Evolutionary conservation across 371 early-diverging fungal species (phyloP), one percentile per base, ranked within the genome.

Genomic region (Blyttiomyces sp.): DNA sequence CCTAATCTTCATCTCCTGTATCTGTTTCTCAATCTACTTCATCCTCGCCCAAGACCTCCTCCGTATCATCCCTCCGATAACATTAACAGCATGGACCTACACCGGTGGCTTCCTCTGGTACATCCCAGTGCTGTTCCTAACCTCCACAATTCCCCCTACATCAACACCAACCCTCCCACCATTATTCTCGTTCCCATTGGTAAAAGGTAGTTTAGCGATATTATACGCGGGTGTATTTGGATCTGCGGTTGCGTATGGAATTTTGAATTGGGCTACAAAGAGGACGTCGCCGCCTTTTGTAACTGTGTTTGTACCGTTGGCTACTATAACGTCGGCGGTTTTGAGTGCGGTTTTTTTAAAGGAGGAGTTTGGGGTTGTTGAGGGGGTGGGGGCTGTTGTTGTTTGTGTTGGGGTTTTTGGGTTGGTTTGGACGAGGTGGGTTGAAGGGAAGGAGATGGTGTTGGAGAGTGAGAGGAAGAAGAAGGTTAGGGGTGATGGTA

Each of bases 281-380:
- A 28, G 16, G 17, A 26, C 44, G 28, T 11, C 19, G 9, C 44
- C 61, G 27, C 61, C 61, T 17, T 27, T 44, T 21, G 61, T 60
- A 6, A 46, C 54, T 9, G 45, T 51, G 7, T 60, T 60, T 43
- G 44, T 60, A 6, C 61, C 61, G 26, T 27, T 60, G 19, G 54
- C 51, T 31, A 60, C 44, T 17, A 46, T 53, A 4, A 24, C 43
- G 3, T 43, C 44, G 42, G 52, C 23, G 43, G 31, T 36, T 6
- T 30, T 53, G 27, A 9, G 52, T 36, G 52, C 13, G 16, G 46
- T 24, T 16, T 42, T 26, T 26, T 33, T 59, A 26, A 31, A 23
- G 5, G 51, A n/a, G 2, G 30, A 5, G 19, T 50, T 49, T 16
- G 46, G 34, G 30, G 46, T 4, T 13, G 5, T 23, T 36, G 35